Base-by-base conservation (phyloP, 163 green algal genomes). In the Scenedesmus sp. region DNA sequence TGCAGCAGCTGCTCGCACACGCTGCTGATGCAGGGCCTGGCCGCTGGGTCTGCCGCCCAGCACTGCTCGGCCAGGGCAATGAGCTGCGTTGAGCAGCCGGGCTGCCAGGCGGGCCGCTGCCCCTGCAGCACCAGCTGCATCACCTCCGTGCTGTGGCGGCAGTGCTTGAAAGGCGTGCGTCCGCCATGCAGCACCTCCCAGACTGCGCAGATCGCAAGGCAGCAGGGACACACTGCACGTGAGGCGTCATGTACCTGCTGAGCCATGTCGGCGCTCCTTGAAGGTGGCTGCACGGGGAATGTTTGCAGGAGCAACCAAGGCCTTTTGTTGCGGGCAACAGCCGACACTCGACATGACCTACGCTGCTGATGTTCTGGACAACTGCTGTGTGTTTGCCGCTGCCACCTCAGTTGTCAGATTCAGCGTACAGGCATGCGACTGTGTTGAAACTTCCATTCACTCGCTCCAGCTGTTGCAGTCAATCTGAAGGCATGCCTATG, bases 181-280 rank as follows among this genome's bases (percentile, higher is more conserved):
- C 65, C 65, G 65, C 65, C 65, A 76, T 76, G 65, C 30, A 76
- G 30, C 65, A 76, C 56, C 56, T 68, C 56, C 56, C 56, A 68
- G 56, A 68, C 56, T 68, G 56, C 56, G 26, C 56, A 68, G 16
- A 68, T 30, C 5, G 56, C 56, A 68, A 68, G 26, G 18, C 24
- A 16, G 13, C 5, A 68, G 18, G 56, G 18, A 26, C 46, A 56
- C 10, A 10, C 46, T 18, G 46, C 46, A 56, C 46, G 46, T 56
- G 46, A 56, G 46, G 46, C 46, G 46, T 56, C 46, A 68, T 30
- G 56, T 56, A 56, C 10, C 46, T 18, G 46, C 46, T 56, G 46
- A 56, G 51, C 24, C 7, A n/a, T n/a, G n/a, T n/a, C n/a, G n/a
- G n/a, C n/a, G n/a, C n/a, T n/a, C n/a, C n/a, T n/a, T n/a, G n/a